Conservation (phyloP, 306 rosid species). For the Citrullus colocynthis region DNA sequence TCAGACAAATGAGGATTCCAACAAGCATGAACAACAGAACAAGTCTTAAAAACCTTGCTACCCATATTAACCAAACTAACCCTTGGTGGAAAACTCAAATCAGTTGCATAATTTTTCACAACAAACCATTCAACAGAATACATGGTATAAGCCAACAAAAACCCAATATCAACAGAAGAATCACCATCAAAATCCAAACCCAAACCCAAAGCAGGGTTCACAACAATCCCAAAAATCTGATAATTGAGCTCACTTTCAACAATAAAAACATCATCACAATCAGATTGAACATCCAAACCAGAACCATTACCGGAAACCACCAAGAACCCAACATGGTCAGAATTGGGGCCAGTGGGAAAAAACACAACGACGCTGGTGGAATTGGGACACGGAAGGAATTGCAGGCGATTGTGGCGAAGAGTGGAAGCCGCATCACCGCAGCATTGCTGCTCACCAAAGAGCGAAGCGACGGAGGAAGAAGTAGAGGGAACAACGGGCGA, state of each 20-base stretch:
- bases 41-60: conserved; percentile 31
- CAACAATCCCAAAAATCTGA: conserved; percentile 27
- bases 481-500: conserved; percentile 35
- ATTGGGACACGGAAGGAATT: conserved; percentile 24
- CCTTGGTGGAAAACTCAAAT: conserved; percentile 8
- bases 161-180: conserved; percentile 26
- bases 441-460: conserved; percentile 7
- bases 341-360: conserved; percentile 45
- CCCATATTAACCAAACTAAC: conserved; percentile 26
- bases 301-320: conserved; percentile 10
- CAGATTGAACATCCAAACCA: conserved; percentile 5
- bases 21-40: conserved; percentile 39
- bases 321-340: conserved; percentile 36
- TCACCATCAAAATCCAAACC: background rate
- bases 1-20: conserved; percentile 53
- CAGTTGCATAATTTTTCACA: conserved; percentile 9
- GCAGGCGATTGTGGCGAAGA: conserved; percentile 28
- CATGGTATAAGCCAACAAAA: conserved; percentile 31
- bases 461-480: conserved; percentile 29
- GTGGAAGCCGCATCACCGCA: conserved; percentile 9
- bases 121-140: conserved; percentile 50
- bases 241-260: conserved; percentile 11
- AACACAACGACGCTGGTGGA: conserved; percentile 20
- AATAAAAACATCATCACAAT: conserved; percentile 13
- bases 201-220: conserved; percentile 12